These are phyloP conservation scores for Scytalidium lignicola DNA, from an alignment of 2,329 filamentous ascomycete genomes.

Conservation along the genomic window DNA sequence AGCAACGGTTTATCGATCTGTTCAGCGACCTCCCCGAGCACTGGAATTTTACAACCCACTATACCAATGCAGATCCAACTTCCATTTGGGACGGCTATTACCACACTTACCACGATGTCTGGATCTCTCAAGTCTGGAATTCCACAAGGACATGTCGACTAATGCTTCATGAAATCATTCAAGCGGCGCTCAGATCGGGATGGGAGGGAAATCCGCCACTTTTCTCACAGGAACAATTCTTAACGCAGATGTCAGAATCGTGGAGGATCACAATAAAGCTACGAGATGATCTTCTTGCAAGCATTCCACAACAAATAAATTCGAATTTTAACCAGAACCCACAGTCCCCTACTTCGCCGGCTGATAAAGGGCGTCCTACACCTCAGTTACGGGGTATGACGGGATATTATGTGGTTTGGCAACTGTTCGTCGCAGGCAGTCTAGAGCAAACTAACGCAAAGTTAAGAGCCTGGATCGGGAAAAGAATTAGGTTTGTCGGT, in stretches of 20 bases:
- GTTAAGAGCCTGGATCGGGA: constrained; percentile 16
- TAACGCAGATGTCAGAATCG: constrained; percentile 6
- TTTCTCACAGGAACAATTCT: constrained; percentile 10
- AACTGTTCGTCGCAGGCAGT: constrained; percentile 16
- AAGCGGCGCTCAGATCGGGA: constrained; percentile 11
- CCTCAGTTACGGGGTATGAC: not conserved
- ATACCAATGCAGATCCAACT: constrained; percentile 17
- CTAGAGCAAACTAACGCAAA: constrained; percentile 16
- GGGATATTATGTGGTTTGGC: constrained; percentile 22
- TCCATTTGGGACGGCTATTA: constrained; percentile 23
- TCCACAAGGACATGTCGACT: constrained; percentile 18
- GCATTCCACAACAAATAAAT: constrained; percentile 19
- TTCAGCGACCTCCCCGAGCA: constrained; percentile 9
- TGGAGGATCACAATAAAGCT: constrained; percentile 11
- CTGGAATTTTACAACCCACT: constrained; percentile 19
- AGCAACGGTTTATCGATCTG: constrained; percentile 9
- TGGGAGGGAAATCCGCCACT: constrained; percentile 2
- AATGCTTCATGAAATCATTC: constrained; percentile 19
- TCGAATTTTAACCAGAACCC: not conserved
- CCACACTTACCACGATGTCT: constrained; percentile 20
- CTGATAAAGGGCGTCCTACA: not conserved
- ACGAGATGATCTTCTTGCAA: constrained; percentile 20
- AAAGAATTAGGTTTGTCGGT: constrained; percentile 12
- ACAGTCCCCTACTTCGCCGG: not conserved
- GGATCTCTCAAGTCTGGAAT: constrained; percentile 25